Evolutionary conservation across 1,284 basidiomycete species (phyloP), one percentile per base, ranked within the genome.

Genomic region (Ceraceosorus bombacis): DNA sequence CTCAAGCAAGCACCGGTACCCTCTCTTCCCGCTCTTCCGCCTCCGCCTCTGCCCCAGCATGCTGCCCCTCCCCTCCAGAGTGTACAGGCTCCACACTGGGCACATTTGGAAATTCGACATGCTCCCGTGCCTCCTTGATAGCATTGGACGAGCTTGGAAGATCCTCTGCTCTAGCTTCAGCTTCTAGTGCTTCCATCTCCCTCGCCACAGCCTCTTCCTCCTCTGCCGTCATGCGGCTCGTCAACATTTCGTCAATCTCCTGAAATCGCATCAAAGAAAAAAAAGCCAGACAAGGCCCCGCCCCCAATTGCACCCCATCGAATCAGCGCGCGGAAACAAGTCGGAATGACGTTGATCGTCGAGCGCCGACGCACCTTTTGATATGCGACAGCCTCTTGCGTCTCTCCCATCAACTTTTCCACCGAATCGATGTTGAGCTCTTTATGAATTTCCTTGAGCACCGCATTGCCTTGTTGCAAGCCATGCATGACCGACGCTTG

Each of bases 401-500:
- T 94, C 79, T 94, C 88, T 64, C 88, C 89, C 80, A 98, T 83
- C 55, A 98, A 80, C 73, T 84, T 87, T 81, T 97, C 94, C n/a
- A 97, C 92, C 62, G 82, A 87, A 74, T 96, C 91, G 4, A 92
- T 74, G 66, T 86, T 90, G 83, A 97, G 86, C 78, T 97, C 92
- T 72, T 86, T 86, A 78, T 98, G 92, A 46, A 98, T 88, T 80
- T 94, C 85, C 75, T 88, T 90, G 59, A 98, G 81, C 0, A 96
- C 92, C 50, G 89, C 86, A 66, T 89, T 95, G 2, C 94, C 94
- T 79, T 94, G 90, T 78, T 90, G 85, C 49, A 98, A 79, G 6
- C 94, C 94, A 78, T 91, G 89, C 53, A 97, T 77, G 13, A 98
- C 89, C 4, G 91, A 90, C 50, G 90, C 86, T 78, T 98, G 89